Evolutionary conservation across 768 basidiomycete genomes (phyloP).

Genomic region (Paxillus involutus): DNA sequence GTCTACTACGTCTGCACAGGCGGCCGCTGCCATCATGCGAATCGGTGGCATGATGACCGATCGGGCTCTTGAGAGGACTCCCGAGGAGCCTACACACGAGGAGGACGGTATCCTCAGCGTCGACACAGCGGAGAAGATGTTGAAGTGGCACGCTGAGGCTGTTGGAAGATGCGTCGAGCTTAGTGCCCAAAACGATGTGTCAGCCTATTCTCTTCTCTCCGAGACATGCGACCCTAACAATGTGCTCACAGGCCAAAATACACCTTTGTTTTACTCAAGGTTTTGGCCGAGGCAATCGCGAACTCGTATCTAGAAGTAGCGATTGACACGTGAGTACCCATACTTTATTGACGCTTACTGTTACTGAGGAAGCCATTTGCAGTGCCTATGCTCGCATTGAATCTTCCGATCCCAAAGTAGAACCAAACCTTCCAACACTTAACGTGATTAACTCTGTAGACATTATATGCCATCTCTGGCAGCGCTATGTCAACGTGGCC

Average conservation of each 20-base stretch:
- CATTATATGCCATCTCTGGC: conserved; percentile 94
- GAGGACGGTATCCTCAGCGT: conserved; percentile 82
- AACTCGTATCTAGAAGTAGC: conserved; percentile 87
- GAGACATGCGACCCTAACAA: neutral
- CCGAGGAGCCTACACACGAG: conserved; percentile 72
- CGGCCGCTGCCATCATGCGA: conserved; percentile 86
- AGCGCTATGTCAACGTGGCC: conserved; percentile 91
- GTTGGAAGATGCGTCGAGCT: conserved; percentile 93
- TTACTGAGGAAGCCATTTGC: conserved; percentile 6
- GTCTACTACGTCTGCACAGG: conserved; percentile 75
- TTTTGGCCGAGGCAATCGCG: conserved; percentile 85
- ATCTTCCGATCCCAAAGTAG: conserved; percentile 67
- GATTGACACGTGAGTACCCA: conserved; percentile 79
- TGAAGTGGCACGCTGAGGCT: conserved; percentile 98
- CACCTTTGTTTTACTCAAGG: conserved; percentile 76
- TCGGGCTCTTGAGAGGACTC: conserved; percentile 46
- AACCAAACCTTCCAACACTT: conserved; percentile 76
- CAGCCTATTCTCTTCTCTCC: conserved; percentile 31
- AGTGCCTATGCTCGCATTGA: conserved; percentile 77
- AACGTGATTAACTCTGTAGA: conserved; percentile 69
- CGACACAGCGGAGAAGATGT: conserved; percentile 82
- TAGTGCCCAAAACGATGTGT: conserved; percentile 82
- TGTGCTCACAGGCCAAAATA: conserved; percentile 73
- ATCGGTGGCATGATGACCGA: conserved; percentile 78
- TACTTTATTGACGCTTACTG: neutral